These are phyloP conservation scores for Dichotomocladium elegans DNA, from an alignment of 371 early-diverging fungal genomes.

Conservation along the genomic window DNA sequence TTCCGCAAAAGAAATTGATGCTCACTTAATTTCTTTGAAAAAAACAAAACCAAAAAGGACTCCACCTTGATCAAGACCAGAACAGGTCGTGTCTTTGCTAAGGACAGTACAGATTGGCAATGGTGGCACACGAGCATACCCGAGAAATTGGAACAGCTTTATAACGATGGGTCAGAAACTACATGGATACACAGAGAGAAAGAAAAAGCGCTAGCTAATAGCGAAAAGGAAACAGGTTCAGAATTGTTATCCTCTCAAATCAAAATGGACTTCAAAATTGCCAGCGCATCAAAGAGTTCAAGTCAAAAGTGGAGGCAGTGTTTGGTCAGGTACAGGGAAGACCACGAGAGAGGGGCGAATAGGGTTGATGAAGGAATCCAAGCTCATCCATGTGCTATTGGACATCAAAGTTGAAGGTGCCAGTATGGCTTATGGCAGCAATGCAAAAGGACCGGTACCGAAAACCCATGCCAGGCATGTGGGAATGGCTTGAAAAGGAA, in stretches of 20 bases:
- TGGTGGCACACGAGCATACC: conserved; percentile 63
- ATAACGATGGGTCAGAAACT: conserved; percentile 55
- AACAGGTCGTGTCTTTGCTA: conserved; percentile 62
- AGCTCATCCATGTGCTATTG: conserved; percentile 26
- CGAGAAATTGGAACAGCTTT: conserved; percentile 43
- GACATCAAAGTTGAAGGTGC: conserved; percentile 28
- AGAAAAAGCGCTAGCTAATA: not conserved
- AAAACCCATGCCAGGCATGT: conserved; percentile 86
- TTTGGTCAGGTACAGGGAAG: conserved; percentile 17
- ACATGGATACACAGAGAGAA: not conserved
- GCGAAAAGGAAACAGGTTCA: conserved; percentile 34
- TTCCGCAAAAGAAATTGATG: not conserved
- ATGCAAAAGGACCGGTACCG: conserved; percentile 66
- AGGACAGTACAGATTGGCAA: conserved; percentile 75
- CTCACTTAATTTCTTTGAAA: not conserved
- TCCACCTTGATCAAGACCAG: conserved; percentile 67
- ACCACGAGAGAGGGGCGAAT: not conserved
- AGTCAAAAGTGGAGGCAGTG: conserved; percentile 48
- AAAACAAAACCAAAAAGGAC: conserved; percentile 37
- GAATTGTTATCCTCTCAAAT: conserved; percentile 74
- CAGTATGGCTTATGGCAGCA: conserved; percentile 63
- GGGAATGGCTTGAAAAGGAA: conserved; percentile 56
- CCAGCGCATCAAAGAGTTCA: conserved; percentile 46
- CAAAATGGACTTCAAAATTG: conserved; percentile 54
- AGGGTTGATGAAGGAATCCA: conserved; percentile 5